Base-by-base conservation (phyloP, 1,284 basidiomycete genomes). In the Cutaneotrichosporon sp. region DNA sequence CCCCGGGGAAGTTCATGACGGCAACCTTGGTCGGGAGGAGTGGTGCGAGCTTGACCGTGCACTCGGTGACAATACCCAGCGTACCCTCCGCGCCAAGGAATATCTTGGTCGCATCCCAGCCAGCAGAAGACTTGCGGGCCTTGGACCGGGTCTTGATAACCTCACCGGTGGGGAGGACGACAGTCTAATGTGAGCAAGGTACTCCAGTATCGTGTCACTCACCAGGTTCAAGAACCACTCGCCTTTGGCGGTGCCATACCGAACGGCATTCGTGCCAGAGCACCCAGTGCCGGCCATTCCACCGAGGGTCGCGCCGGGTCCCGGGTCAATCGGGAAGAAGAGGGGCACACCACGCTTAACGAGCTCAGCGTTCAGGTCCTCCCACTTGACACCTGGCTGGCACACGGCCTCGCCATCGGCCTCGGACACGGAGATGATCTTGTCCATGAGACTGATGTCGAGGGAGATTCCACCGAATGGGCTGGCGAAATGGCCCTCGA, bases 81-180 rank as follows among this genome's bases (percentile, higher is more conserved):
- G 92, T 97, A 1, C 93, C 93, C 69, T 97, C 93, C 0, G 91
- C 88, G 17, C 93, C 92, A 48, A 96, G 87, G 75, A 97, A 97
- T 16, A 97, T 74, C 63, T 93, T 91, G 1, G 90, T 93, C 1
- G 84, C 78, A 65, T 97, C 92, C 49, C 90, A 92, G 2, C 93
- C 93, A 0, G 90, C 90, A 0, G 88, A 86, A 0, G 89, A 93
- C 70, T 97, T 97, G 43, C 79, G 79, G 0, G 93, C 86, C 32
- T 89, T 78, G 35, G 83, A 80, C 3, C 93, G 83, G 0, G 93
- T 97, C 70, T 93, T 94, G 71, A 97, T 92, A 16, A 97, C 86
- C 67, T 96, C 84, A 2, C 93, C 93, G 14, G 83, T 86, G 1
- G 93, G 88, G 2, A 96, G 79, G 0, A 96, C 91, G 7, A 91